Evolutionary conservation across 805 yeast species (phyloP).

Genomic region (Wickerhamomyces kurtzmanii): DNA sequence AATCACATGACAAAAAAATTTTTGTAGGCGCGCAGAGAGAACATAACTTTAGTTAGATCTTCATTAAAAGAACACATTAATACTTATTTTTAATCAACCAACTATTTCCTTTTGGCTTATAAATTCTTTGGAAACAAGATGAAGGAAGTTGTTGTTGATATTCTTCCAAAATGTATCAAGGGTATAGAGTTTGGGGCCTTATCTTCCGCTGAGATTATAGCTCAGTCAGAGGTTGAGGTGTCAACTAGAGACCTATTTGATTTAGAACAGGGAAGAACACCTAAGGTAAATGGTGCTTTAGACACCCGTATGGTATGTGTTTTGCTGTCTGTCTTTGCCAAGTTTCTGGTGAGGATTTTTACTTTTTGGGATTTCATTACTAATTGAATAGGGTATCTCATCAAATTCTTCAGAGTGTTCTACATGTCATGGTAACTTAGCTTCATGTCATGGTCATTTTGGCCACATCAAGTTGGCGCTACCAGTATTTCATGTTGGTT

Average conservation of each 20-base stretch:
- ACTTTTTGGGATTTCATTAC: slow-evolving; percentile 6
- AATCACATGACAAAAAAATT: too few relatives aligned
- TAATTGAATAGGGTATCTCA: too few relatives aligned
- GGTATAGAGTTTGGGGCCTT: slow-evolving; percentile 90
- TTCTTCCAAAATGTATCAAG: slow-evolving; percentile 81
- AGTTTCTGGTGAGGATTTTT: slow-evolving; percentile 1
- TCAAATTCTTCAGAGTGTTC: slow-evolving; percentile 77
- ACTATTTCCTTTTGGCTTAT: slow-evolving; percentile 15
- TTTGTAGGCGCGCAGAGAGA: too few relatives aligned
- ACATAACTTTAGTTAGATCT: too few relatives aligned
- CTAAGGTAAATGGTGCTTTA: slow-evolving; percentile 77
- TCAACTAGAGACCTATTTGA: slow-evolving; percentile 87
- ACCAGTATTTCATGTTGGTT: slow-evolving; percentile 97
- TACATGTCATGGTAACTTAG: slow-evolving; percentile 87
- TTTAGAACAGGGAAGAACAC: slow-evolving; percentile 79
- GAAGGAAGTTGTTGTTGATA: slow-evolving; percentile 45
- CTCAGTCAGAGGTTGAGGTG: slow-evolving; percentile 92
- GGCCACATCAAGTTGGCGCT: slow-evolving; percentile 90
- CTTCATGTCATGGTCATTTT: slow-evolving; percentile 97
- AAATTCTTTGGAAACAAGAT: slow-evolving; percentile 10
- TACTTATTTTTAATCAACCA: too few relatives aligned
- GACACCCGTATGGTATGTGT: slow-evolving; percentile 89
- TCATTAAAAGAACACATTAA: too few relatives aligned
- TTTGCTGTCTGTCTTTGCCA: slow-evolving; percentile 6
- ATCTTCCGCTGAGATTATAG: slow-evolving; percentile 84